Percentiles rank a stretch among this genome's conserved stretches.
These are phyloP conservation scores for Lactifluus pinguis DNA, from an alignment of 768 basidiomycete genomes.

Conservation along the genomic window DNA sequence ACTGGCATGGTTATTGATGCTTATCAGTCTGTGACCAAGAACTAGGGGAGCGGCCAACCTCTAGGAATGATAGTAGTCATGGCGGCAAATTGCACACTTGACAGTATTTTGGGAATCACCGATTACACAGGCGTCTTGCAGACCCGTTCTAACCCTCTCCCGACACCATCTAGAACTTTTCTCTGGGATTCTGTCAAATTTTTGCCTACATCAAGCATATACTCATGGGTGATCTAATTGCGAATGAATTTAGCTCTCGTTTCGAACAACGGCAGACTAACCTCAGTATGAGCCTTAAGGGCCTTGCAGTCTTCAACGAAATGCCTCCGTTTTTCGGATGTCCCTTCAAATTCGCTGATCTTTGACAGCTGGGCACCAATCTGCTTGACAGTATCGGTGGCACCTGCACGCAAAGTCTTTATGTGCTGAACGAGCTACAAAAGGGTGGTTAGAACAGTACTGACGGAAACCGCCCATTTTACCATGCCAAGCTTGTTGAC, in stretches of 20 bases:
- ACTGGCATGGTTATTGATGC: no score
- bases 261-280: slow-evolving; percentile 18
- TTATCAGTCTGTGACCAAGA: no score
- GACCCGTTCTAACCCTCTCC: slow-evolving; percentile 57
- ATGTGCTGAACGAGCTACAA: slow-evolving; percentile 55
- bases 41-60: no score
- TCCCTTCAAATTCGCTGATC: slow-evolving; percentile 42
- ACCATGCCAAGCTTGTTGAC: slow-evolving; percentile 66
- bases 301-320: slow-evolving; percentile 44
- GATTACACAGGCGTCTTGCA: slow-evolving; percentile 28
- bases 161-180: slow-evolving; percentile 61
- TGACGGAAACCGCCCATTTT: slow-evolving; percentile 23
- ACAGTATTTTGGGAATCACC: not conserved
- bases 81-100: not conserved
- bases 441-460: not conserved
- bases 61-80: no score
- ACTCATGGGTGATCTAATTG: slow-evolving; percentile 53
- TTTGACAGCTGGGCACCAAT: slow-evolving; percentile 47
- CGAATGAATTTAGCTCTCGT: not conserved
- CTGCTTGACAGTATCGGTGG: slow-evolving; percentile 42
- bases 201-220: slow-evolving; percentile 51
- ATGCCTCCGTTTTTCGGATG: slow-evolving; percentile 41
- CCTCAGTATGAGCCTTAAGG: slow-evolving; percentile 31
- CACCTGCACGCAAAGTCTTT: slow-evolving; percentile 51
- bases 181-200: slow-evolving; percentile 60